phyloP scores from a whole-genome alignment of 768 basidiomycete species.

The Mycena belliarum region DNA sequence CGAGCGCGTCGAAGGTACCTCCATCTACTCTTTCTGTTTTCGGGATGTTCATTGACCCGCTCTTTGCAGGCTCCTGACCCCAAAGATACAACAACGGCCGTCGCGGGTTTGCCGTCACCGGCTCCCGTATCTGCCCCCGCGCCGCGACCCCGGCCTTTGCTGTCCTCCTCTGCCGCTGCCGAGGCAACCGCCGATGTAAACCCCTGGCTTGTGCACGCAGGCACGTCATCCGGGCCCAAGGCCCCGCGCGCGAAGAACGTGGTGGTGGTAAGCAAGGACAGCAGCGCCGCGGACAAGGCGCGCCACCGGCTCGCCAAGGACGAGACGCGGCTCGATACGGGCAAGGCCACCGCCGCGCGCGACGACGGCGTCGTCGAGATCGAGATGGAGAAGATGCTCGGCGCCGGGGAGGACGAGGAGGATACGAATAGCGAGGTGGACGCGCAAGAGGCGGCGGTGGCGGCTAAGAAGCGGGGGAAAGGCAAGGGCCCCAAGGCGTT shows the following conservation, averaged over 20 bases:
- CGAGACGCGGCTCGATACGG: slow-evolving; percentile 48
- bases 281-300: slow-evolving; percentile 60
- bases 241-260: slow-evolving; percentile 72
- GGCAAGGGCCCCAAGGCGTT: slow-evolving; percentile 58
- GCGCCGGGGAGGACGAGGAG: slow-evolving; percentile 36
- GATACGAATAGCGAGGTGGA: slow-evolving; percentile 70
- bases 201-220: slow-evolving; percentile 71
- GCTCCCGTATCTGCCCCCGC: background rate
- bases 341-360: slow-evolving; percentile 55
- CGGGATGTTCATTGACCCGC: no score
- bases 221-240: slow-evolving; percentile 39
- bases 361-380: slow-evolving; percentile 86
- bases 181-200: slow-evolving; percentile 44
- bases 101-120: slow-evolving; percentile 9
- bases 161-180: slow-evolving; percentile 24
- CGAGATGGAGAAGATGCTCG: slow-evolving; percentile 53
- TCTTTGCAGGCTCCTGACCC: no score
- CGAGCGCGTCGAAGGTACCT: slow-evolving; percentile 15
- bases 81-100: no score
- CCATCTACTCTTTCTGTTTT: no score
- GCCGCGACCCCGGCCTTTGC: slow-evolving; percentile 22
- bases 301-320: slow-evolving; percentile 76
- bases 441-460: slow-evolving; percentile 57
- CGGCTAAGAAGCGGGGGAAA: slow-evolving; percentile 37
- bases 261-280: slow-evolving; percentile 68